Base-by-base conservation (phyloP, 169 alveolate species). In the Plasmodium sp. region DNA sequence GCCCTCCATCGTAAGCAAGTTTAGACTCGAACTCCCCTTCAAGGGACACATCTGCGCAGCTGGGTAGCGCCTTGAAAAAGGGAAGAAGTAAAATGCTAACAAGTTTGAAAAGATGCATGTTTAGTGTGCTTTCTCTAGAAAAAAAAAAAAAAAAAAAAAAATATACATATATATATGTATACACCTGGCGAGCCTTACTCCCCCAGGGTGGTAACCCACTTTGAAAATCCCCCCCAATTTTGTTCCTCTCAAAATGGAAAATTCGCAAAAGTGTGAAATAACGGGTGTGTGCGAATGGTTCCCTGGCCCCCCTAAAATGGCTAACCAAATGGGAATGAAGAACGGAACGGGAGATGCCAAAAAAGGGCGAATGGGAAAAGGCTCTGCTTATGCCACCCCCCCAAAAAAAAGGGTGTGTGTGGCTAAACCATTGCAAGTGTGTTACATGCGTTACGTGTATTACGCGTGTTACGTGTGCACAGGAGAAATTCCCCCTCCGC, bases 41-140 rank as follows among this genome's bases (percentile, higher is more conserved):
- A 83, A 34, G 72, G 27, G 67, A 56, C 41, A 83, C 81, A 54
- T 83, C 54, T 54, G 80, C 91, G 12, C n/a, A 62, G 2, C 81
- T n/a, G 22, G 56, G 16, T 14, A 5, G 31, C 39, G 41, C 45
- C 33, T 83, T 54, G 62, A 83, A 14, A 33, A 54, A 51, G 18
- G 45, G 72, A 16, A 62, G 27, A 48, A 83, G 16, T 58, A 58
- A 58, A 6, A 33, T 39, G 9, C 62, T 51, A 31, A 33, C 39
- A 58, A 83, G 9, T 22, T 58, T 58, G 62, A 56, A 27, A 18
- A 62, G 16, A 51, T 22, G 62, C 62, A 51, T 51, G 6, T 51
- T 51, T 22, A 51, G 14, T 77, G 58, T 58, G 22, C 72, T 83
- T 5, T 16, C 45, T 56, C 18, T 36, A 56, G 14, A 80, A n/a